Base-by-base conservation (phyloP, 1,284 basidiomycete genomes). In the Ganoderma sinense region DNA sequence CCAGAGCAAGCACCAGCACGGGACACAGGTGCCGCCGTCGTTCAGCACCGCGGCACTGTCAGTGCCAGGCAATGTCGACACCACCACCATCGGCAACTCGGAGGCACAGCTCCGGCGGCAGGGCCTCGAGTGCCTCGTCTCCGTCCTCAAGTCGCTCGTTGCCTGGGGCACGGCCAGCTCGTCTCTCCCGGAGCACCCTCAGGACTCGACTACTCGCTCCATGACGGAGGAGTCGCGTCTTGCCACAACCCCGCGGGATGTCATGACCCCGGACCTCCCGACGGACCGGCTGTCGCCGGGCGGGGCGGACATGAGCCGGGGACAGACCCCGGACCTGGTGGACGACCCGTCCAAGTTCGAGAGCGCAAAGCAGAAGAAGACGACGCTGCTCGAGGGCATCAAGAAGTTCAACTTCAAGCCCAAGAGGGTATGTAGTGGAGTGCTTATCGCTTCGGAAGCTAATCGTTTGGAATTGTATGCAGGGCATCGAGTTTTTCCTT, bases 331-430 rank as follows among this genome's bases (percentile, higher is more conserved):
- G 0, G 95, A 97, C 66, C 78, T 90, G 29, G 78, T 79, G 11
- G 98, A 99, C 78, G 98, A 99, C 79, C 97, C 97, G 0, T 92
- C 87, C 45, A 91, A 90, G 78, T 99, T 99, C 76, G 98, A 99
- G 84, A 97, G 89, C 74, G 98, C 97, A 39, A 99, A 98, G 81
- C 94, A 97, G 82, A 94, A 96, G 84, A 99, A 99, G 85, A 99
- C 95, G 43, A 96, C 94, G 1, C 82, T 99, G 39, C 83, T 98
- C 59, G 98, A 99, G 79, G 98, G 97, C 39, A 95, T 99, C 80
- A 96, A 94, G 82, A 96, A 96, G 81, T 99, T 99, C 84, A 99
- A 99, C 82, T 97, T 94, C 84, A 99, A 99, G 82, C 97, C 98
- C 14, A 98, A 98, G 82, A 88, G 92, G 75, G 95, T 94, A 75